Evolutionary conservation across 176 grass and related monocot genomes (phyloP).

Genomic region (maize (Zea mays)): Zm-B73-REFERENCE-NAM-5.0 NC_050100.1:7120001-7120500

Average conservation of each 20-base stretch:
- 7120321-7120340: slow-evolving; percentile 90
- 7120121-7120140: slow-evolving; percentile 77
- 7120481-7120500: slow-evolving; percentile 99
- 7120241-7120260: neutral
- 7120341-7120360: slow-evolving; percentile 87
- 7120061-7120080: slow-evolving; percentile 79
- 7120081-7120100: slow-evolving; percentile 91
- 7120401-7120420: slow-evolving; percentile 82
- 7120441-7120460: slow-evolving; percentile 78
- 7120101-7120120: slow-evolving; percentile 99
- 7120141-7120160: slow-evolving; percentile 79
- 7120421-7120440: slow-evolving; percentile 74
- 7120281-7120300: too few species aligned
- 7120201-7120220: slow-evolving; percentile 48
- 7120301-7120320: slow-evolving; percentile 39
- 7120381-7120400: slow-evolving; percentile 95
- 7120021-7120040: slow-evolving; percentile 78
- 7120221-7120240: neutral
- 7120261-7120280: neutral
- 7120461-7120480: slow-evolving; percentile 80
- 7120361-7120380: slow-evolving; percentile 78
- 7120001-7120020: slow-evolving; percentile 62
- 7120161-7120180: slow-evolving; percentile 96
- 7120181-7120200: slow-evolving; percentile 90
- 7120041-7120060: slow-evolving; percentile 77